These are phyloP conservation scores for Chlorencoelia australis DNA, from an alignment of 2,329 filamentous ascomycete species.

Conservation along the genomic window DNA sequence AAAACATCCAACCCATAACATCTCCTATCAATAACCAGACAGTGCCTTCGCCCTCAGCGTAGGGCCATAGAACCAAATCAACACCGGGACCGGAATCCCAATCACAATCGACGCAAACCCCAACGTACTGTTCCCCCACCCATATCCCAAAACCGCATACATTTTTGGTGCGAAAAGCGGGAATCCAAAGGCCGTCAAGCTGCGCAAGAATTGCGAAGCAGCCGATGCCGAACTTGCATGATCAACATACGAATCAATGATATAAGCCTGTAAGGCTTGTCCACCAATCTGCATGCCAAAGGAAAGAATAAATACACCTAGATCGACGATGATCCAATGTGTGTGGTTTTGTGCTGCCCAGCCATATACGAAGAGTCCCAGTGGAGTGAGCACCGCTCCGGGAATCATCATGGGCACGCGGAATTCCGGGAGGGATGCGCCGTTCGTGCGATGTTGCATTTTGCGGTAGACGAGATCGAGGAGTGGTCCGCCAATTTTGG, in stretches of 20 bases:
- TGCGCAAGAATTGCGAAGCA: slow-evolving; percentile 13
- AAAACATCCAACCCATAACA: too few species aligned
- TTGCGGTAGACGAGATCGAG: slow-evolving; percentile 17
- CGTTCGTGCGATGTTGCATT: slow-evolving; percentile 25
- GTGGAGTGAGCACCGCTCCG: slow-evolving; percentile 41
- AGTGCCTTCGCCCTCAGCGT: slow-evolving; percentile 24
- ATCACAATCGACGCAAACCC: slow-evolving; percentile 29
- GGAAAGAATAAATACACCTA: slow-evolving; percentile 39
- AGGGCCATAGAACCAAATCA: slow-evolving; percentile 30
- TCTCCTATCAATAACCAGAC: slow-evolving; percentile 11
- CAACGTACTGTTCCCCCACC: slow-evolving; percentile 35
- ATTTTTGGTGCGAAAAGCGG: slow-evolving; percentile 14
- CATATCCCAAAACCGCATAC: slow-evolving; percentile 30
- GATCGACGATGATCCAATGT: slow-evolving; percentile 46
- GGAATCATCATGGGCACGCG: slow-evolving; percentile 48
- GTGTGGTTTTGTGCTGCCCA: slow-evolving; percentile 41
- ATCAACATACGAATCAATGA: slow-evolving; percentile 38
- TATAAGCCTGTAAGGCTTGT: slow-evolving; percentile 32
- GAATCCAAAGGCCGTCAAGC: slow-evolving; percentile 27
- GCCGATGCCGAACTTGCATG: slow-evolving; percentile 31
- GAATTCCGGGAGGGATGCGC: slow-evolving; percentile 53
- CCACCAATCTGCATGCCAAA: slow-evolving; percentile 30
- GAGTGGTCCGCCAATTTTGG: slow-evolving; percentile 20
- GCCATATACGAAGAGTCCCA: slow-evolving; percentile 46
- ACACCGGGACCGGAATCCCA: slow-evolving; percentile 36